Conservation (phyloP, 2,329 filamentous ascomycete species). For the Stagonosporopsis tanaceti region DNA sequence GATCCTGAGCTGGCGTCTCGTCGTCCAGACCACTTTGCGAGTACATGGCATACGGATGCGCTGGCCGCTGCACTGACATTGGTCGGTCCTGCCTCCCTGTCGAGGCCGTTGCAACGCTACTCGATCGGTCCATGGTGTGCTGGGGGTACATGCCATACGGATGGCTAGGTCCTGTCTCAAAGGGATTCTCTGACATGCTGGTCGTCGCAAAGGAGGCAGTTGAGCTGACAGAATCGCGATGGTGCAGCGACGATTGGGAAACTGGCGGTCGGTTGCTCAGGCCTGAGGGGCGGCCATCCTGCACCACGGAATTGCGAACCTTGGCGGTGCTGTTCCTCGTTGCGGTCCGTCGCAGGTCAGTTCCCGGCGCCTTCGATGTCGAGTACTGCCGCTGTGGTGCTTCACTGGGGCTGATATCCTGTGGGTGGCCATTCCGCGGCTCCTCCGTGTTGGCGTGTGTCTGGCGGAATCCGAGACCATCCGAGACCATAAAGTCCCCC, state of each 20-base stretch:
- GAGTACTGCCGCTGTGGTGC: constrained; percentile 36
- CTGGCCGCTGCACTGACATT: constrained; percentile 70
- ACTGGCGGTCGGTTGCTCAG: constrained; percentile 35
- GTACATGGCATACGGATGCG: constrained; percentile 88
- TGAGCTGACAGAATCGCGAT: constrained; percentile 49
- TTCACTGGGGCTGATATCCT: constrained; percentile 37
- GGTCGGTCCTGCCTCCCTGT: constrained; percentile 68
- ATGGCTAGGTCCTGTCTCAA: constrained; percentile 79
- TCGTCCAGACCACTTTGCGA: constrained; percentile 75
- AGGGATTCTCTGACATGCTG: constrained; percentile 66
- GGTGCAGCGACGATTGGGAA: constrained; percentile 37
- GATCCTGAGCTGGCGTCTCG: constrained; percentile 30
- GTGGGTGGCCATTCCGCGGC: constrained; percentile 16
- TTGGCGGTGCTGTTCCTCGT: constrained; percentile 51
- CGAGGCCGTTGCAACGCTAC: constrained; percentile 75
- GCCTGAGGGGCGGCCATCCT: constrained; percentile 31
- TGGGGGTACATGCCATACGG: constrained; percentile 88
- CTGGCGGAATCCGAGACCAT: constrained; percentile 58
- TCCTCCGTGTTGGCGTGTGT: constrained; percentile 37
- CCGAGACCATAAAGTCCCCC: constrained; percentile 53
- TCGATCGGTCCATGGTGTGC: constrained; percentile 61
- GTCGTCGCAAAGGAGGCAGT: constrained; percentile 54
- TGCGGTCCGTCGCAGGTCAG: constrained; percentile 41
- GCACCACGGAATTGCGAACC: constrained; percentile 33
- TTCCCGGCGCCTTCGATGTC: constrained; percentile 30